phyloP scores from a whole-genome alignment of 2,329 filamentous ascomycete genomes.

The Paracoccidioides brasiliensis region DNA sequence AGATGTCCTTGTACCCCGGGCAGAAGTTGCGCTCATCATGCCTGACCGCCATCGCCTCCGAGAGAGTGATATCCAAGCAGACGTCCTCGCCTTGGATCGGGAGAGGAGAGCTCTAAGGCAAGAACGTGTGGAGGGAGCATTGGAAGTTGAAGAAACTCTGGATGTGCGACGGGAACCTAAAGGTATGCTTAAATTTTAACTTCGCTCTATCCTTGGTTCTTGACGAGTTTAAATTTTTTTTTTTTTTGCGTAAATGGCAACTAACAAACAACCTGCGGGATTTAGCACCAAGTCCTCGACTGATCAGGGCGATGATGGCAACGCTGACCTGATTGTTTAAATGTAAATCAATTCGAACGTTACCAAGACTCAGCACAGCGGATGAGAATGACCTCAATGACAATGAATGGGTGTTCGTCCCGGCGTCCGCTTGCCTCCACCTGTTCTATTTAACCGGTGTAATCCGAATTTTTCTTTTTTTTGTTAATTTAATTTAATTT shows the following conservation, averaged over 20 bases:
- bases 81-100: constrained; percentile 58
- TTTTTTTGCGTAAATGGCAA: background rate
- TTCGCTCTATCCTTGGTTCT: background rate
- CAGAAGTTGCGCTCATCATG: constrained; percentile 38
- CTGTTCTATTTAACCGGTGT: background rate
- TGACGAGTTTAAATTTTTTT: background rate
- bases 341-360: background rate
- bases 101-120: constrained; percentile 47
- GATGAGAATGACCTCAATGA: background rate
- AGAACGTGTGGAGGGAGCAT: constrained; percentile 31
- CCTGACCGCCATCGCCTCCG: constrained; percentile 36
- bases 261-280: constrained; percentile 4
- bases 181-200: constrained; percentile 64
- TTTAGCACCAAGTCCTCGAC: constrained; percentile 48
- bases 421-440: background rate
- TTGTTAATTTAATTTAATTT: background rate
- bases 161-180: constrained; percentile 76
- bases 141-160: constrained; percentile 38
- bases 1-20: constrained; percentile 34
- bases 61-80: constrained; percentile 55
- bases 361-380: background rate
- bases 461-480: background rate
- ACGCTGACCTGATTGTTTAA: constrained; percentile 46
- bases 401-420: background rate
- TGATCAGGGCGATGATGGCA: constrained; percentile 57